These are phyloP conservation scores for Xylaria sp. DNA, from an alignment of 2,329 filamentous ascomycete genomes.

Conservation along the genomic window DNA sequence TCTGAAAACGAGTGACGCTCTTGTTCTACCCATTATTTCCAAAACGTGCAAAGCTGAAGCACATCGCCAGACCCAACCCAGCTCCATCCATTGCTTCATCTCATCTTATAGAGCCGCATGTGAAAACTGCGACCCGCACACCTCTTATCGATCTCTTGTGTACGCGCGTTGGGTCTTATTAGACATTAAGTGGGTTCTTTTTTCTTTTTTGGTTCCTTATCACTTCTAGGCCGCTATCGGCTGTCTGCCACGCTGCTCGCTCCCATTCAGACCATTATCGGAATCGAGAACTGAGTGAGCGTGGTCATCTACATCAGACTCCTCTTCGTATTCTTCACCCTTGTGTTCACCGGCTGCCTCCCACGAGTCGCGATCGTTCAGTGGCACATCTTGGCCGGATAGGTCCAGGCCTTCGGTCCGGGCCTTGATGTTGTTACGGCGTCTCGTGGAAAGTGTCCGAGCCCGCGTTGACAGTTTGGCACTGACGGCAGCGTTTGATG, in stretches of 20 bases:
- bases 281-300: slow-evolving; percentile 63
- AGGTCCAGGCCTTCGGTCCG: slow-evolving; percentile 81
- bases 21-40: slow-evolving; percentile 12
- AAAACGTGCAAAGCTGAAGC: slow-evolving; percentile 8
- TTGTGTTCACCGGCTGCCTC: slow-evolving; percentile 75
- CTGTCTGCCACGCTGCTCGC: slow-evolving; percentile 56
- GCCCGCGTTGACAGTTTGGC: slow-evolving; percentile 88
- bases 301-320: slow-evolving; percentile 73
- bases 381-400: slow-evolving; percentile 80
- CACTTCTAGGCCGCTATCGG: slow-evolving; percentile 27
- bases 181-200: slow-evolving; percentile 45
- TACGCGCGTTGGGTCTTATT: slow-evolving; percentile 39
- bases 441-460: slow-evolving; percentile 86
- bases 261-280: slow-evolving; percentile 62
- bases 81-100: slow-evolving; percentile 15
- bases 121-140: background rate
- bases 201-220: background rate
- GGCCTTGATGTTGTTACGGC: slow-evolving; percentile 75
- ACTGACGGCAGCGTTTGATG: slow-evolving; percentile 86
- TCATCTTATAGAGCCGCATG: background rate
- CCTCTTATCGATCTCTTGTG: background rate
- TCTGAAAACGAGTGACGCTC: slow-evolving; percentile 8
- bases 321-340: slow-evolving; percentile 66
- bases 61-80: slow-evolving; percentile 11
- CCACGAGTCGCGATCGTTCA: slow-evolving; percentile 86